Evolutionary conservation across 371 early-diverging fungal species (phyloP), one percentile per base, ranked within the genome.

Genomic region (Synchytrium microbalum): DNA sequence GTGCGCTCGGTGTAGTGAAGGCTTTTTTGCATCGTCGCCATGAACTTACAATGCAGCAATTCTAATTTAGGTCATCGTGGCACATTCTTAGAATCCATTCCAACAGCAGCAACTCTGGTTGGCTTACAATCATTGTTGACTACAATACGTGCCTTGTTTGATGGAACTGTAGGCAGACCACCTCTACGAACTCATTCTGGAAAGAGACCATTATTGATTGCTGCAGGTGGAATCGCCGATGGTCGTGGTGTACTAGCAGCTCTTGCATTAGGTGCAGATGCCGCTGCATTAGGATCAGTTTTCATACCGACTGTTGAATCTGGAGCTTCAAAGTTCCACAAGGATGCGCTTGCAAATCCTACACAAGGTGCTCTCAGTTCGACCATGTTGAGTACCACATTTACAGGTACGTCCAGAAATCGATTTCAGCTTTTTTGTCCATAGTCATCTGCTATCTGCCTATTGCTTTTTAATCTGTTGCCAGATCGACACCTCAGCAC

Each of bases 221-320:
- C 56, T 5, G 56, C 56, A 5, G 56, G 56, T 23, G 56, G 56
- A 10, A 56, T 56, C 56, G 56, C 56, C 5, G 56, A 56, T 56
- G 56, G 56, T 23, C 56, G 56, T 28, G 56, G 56, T 26, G 29
- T 56, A 14, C 26, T 56, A 56, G 56, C 56, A 10, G 56, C 56
- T 10, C 24, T 56, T 24, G 56, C 56, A 14, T 28, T 56, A 24
- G 56, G 56, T 10, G 56, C 56, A 10, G 26, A 56, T 26, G 56
- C 56, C 23, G 56, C 29, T 28, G 5, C 26, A 14, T 24, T 56
- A 23, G 56, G 56, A 10, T 10, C 10, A 10, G 26, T 56, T 10
- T 56, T 56, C 23, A 24, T 56, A 24, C 24, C 56, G 5, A 26
- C 26, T 28, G 29, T 26, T 24, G 56, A 56, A 56, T 56, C 56